Base-by-base conservation (phyloP, 257 asterid species). In the Lycium barbarum region DNA sequence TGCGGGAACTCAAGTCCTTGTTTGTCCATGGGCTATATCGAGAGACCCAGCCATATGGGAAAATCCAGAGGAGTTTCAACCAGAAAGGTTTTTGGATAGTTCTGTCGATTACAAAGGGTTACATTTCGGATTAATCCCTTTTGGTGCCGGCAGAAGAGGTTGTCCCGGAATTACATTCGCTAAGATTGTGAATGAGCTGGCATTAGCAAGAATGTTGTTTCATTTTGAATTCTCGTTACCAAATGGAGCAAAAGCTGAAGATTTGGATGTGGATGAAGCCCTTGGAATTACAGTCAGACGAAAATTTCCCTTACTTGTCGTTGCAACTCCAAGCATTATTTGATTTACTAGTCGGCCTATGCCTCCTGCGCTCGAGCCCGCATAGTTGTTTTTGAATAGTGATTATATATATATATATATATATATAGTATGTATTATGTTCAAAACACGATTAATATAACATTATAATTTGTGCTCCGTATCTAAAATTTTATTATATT, bases 71-170 rank as follows among this genome's bases (percentile, higher is more conserved):
- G 88, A 92, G 8, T 92, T 91, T 83, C 51, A 6, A 2, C 97
- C 95, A 0, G 95, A 92, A 58, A 89, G 93, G 12, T 92, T 93
- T 33, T 43, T 87, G 80, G 65, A 81, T 15, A 9, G 72, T 3
- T 55, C 59, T 20, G 65, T 83, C 2, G 94, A 92, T 73, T 88
- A 72, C 74, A 87, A 13, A 49, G 94, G 95, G 20, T 72, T 84
- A 0, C 65, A 92, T 61, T 91, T 91, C 20, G 92, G 89, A 84
- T 79, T 88, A 13, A 86, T 85, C 5, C 95, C 94, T 0, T 93
- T 91, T 62, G 95, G 97, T 1, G 90, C 92, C 0, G 97, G 97
- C 0, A 62, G 93, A 58, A 90, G 95, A 76, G 91, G 87, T 1
- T 92, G 95, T 22, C 95, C 92, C 0, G 97, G 93, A 2, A 83